Evolutionary conservation across 257 asterid genomes (phyloP).

Genomic region (Paulownia fortunei): DNA sequence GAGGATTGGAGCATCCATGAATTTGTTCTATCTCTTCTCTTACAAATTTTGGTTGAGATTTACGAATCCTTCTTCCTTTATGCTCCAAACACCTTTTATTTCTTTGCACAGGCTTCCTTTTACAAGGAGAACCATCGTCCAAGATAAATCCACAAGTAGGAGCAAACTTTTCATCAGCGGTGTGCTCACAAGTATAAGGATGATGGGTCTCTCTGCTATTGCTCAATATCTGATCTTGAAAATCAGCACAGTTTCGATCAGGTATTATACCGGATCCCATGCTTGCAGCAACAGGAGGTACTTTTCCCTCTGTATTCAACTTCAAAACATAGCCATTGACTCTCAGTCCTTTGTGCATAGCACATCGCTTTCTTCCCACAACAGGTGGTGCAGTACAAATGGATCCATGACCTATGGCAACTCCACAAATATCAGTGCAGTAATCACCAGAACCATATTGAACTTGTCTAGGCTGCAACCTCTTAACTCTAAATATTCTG

Average conservation of each 20-base stretch:
- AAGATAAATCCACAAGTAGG: constrained; percentile 42
- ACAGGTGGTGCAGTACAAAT: constrained; percentile 67
- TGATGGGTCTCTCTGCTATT: neutral
- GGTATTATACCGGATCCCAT: neutral
- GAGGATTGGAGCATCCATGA: neutral
- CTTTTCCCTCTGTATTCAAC: constrained; percentile 27
- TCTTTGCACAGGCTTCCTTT: constrained; percentile 35
- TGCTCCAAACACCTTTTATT: constrained; percentile 56
- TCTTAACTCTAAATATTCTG: constrained; percentile 58
- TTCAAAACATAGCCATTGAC: constrained; percentile 53
- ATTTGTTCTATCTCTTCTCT: neutral
- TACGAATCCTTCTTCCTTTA: constrained; percentile 47
- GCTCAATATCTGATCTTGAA: constrained; percentile 16
- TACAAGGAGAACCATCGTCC: constrained; percentile 46
- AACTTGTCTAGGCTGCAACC: constrained; percentile 46
- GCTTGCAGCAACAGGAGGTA: constrained; percentile 7
- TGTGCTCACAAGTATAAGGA: neutral
- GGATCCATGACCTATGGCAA: constrained; percentile 66
- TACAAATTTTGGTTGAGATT: neutral
- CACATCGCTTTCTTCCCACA: constrained; percentile 79
- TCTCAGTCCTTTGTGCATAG: constrained; percentile 88
- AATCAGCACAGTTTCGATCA: neutral
- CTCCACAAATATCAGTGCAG: constrained; percentile 61
- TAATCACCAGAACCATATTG: constrained; percentile 29
- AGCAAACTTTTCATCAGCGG: constrained; percentile 10